phyloP scores from a whole-genome alignment of 2,329 filamentous ascomycete species.

The Monascus ruber region DNA sequence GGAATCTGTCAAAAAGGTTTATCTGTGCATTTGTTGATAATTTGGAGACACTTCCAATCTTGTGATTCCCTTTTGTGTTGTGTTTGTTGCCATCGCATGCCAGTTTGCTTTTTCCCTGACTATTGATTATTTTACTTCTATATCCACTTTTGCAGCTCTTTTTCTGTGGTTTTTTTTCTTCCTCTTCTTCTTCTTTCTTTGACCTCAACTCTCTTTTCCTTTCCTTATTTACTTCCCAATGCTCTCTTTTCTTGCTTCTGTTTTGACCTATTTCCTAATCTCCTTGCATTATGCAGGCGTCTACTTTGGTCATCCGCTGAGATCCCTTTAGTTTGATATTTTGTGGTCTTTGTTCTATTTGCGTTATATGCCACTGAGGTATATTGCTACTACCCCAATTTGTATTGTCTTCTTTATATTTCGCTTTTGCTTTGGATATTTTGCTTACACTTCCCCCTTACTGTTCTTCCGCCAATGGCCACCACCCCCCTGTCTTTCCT shows the following conservation, averaged over 20 bases:
- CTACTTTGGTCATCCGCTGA: constrained; percentile 21
- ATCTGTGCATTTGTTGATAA: too few relatives aligned
- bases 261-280: constrained; percentile 6
- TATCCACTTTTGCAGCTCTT: neutral
- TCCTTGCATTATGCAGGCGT: constrained; percentile 30
- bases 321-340: constrained; percentile 19
- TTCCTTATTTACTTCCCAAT: constrained; percentile 6
- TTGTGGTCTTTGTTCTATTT: constrained; percentile 12
- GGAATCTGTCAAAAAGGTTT: too few relatives aligned
- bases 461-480: neutral
- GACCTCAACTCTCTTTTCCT: neutral
- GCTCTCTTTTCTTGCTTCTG: neutral
- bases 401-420: constrained; percentile 4
- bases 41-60: too few relatives aligned
- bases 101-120: too few relatives aligned
- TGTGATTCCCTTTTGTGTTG: neutral
- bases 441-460: constrained; percentile 1
- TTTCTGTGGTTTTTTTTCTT: constrained; percentile 12
- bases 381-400: constrained; percentile 2
- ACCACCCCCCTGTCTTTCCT: neutral
- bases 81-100: too few relatives aligned
- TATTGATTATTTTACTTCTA: too few relatives aligned
- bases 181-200: constrained; percentile 7
- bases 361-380: constrained; percentile 1
- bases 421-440: constrained; percentile 1